Evolutionary conservation across 2,329 filamentous ascomycete species (phyloP).

Genomic region (Aspergillus glaucus): DNA sequence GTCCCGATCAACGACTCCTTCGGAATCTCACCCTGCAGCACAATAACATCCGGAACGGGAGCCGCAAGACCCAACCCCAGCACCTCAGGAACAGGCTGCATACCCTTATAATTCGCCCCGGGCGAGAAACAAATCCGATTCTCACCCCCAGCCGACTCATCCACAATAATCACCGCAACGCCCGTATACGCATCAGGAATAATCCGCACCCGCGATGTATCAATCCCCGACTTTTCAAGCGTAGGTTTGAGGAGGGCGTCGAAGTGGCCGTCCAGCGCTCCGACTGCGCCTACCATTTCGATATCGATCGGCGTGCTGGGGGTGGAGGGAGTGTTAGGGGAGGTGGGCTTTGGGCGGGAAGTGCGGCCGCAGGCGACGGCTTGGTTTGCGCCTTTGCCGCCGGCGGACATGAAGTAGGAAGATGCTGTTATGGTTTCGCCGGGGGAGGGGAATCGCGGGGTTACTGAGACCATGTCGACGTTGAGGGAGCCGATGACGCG

Average conservation of each 20-base stretch:
- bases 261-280: slow-evolving; percentile 56
- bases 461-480: slow-evolving; percentile 85
- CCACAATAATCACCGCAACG: slow-evolving; percentile 69
- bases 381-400: slow-evolving; percentile 95
- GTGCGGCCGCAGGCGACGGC: slow-evolving; percentile 82
- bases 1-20: slow-evolving; percentile 59
- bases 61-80: slow-evolving; percentile 28
- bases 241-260: slow-evolving; percentile 53
- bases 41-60: slow-evolving; percentile 55
- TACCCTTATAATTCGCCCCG: slow-evolving; percentile 58
- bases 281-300: slow-evolving; percentile 69
- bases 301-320: slow-evolving; percentile 40
- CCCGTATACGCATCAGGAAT: slow-evolving; percentile 53
- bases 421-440: slow-evolving; percentile 83
- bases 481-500: slow-evolving; percentile 89
- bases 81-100: slow-evolving; percentile 35
- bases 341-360: slow-evolving; percentile 49
- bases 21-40: slow-evolving; percentile 75
- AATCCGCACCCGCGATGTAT: slow-evolving; percentile 49
- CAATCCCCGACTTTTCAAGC: slow-evolving; percentile 57
- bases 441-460: slow-evolving; percentile 70
- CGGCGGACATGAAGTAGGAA: slow-evolving; percentile 72
- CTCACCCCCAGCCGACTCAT: slow-evolving; percentile 61
- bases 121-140: slow-evolving; percentile 71
- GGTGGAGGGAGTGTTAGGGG: slow-evolving; percentile 10